Percentiles rank a stretch among this genome's conserved stretches.
Evolutionary conservation across 2,329 filamentous ascomycete genomes (phyloP).

Genomic region (Orbilia javanica): DNA sequence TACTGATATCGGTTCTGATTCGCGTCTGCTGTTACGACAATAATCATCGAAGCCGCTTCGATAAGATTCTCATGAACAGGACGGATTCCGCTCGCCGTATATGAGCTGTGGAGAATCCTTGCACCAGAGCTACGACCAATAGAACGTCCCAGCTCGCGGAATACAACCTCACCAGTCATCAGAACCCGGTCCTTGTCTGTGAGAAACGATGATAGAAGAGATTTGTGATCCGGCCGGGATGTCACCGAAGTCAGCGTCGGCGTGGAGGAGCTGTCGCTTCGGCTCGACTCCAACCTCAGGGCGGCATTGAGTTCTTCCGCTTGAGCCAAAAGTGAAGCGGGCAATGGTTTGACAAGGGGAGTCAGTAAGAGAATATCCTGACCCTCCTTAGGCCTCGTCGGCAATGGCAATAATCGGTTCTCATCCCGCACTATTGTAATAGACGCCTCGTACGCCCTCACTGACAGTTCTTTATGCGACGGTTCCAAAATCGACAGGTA

Average conservation of each 20-base stretch:
- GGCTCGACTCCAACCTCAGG: conserved; percentile 35
- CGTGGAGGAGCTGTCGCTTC: conserved; percentile 68
- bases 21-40: conserved; percentile 86
- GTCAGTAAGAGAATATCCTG: conserved; percentile 70
- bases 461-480: conserved; percentile 83
- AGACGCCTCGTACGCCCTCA: conserved; percentile 87
- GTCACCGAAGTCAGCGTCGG: conserved; percentile 57
- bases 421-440: conserved; percentile 94
- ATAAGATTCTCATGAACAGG: conserved; percentile 75
- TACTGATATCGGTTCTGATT: conserved; percentile 94
- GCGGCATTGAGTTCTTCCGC: conserved; percentile 35
- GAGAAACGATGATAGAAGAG: conserved; percentile 34
- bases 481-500: conserved; percentile 83
- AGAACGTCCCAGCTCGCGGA: conserved; percentile 86
- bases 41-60: conserved; percentile 71
- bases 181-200: conserved; percentile 71
- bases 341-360: conserved; percentile 70
- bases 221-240: conserved; percentile 41
- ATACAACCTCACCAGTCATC: conserved; percentile 93
- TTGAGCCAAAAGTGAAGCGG: conserved; percentile 53
- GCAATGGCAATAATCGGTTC: conserved; percentile 80
- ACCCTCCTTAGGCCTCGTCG: conserved; percentile 63
- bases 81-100: conserved; percentile 77
- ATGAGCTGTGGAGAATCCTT: conserved; percentile 86
- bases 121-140: conserved; percentile 86